Conservation (phyloP, 139 green algal species). For the Chlorella vulgaris region DNA sequence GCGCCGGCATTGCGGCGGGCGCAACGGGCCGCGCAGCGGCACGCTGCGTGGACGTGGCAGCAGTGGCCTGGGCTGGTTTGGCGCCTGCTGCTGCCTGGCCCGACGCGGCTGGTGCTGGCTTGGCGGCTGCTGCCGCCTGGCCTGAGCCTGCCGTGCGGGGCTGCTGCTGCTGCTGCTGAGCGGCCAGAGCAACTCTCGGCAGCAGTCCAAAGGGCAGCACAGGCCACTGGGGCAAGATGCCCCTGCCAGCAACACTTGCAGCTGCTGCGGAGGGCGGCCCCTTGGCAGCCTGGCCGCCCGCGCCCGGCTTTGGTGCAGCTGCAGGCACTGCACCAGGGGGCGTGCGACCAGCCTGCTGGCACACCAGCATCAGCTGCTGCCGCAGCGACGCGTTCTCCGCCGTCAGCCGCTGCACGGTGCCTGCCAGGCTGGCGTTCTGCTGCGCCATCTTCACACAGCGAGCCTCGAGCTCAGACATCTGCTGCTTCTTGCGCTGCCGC, state of each 20-base stretch:
- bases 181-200: neutral
- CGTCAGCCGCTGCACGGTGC: constrained; percentile 56
- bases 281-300: neutral
- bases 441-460: constrained; percentile 46
- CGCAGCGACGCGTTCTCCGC: constrained; percentile 68
- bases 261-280: neutral
- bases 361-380: constrained; percentile 50
- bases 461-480: constrained; percentile 65
- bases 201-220: constrained; percentile 16
- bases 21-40: neutral
- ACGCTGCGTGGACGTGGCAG: neutral
- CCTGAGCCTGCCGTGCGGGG: neutral
- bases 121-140: neutral
- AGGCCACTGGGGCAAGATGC: neutral
- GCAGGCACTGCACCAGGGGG: neutral
- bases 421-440: constrained; percentile 53
- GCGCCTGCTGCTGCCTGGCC: neutral
- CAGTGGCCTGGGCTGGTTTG: no score
- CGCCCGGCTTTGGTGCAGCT: neutral
- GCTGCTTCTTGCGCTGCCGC: constrained; percentile 74
- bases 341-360: constrained; percentile 15
- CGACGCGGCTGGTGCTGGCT: neutral
- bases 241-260: neutral
- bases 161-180: constrained; percentile 13
- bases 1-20: neutral